Evolutionary conservation across 2,329 filamentous ascomycete genomes (phyloP), one percentile per base, ranked within the genome.

Genomic region (Stagonosporopsis chrysanthemi): DNA sequence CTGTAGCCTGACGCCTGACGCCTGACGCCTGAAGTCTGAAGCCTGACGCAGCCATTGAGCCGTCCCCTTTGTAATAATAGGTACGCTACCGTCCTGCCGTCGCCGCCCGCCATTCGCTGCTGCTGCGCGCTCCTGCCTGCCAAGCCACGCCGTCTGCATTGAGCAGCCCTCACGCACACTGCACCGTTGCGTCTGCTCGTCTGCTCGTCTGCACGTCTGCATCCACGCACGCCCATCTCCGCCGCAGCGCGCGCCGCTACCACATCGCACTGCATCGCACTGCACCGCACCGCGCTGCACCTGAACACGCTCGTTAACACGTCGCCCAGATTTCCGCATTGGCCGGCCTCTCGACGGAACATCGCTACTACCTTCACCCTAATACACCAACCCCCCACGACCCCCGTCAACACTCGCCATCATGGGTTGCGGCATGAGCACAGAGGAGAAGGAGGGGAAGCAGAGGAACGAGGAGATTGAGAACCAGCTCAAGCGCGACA

Each of bases 401-500:
- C 55, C 51, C 39, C 59, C 54, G 36, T 51, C 55, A 40, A 36
- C 58, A 60, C 31, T 63, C 61, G 67, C 78, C 89, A 92, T 84
- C 74, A 99, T 99, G 95, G 95, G 95, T 88, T 99, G 95, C 81
- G 94, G 94, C 82, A 96, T 97, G 92, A 98, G 94, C 80, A 97
- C 95, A 77, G 95, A 98, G 84, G 95, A 98, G 83, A 97, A 97
- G 90, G 95, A 98, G 92, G 94, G 95, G 83, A 98, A 97, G 91
- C 91, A 92, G 84, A 90, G 95, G 72, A 98, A 99, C 79, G 95
- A 99, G 86, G 94, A 98, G 88, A 99, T 99, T 76, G 95, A 99
- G 83, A 98, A 97, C 80, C 94, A 98, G 84, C 84, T 98, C 77
- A 98, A 97, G 87, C 87, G 92, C 79, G 95, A 99, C 78, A 96